A percentile compares a stretch with the other conserved stretches of the same genome.
Evolutionary conservation across 768 basidiomycete species (phyloP).

Genomic region (Suillus ampliporus): DNA sequence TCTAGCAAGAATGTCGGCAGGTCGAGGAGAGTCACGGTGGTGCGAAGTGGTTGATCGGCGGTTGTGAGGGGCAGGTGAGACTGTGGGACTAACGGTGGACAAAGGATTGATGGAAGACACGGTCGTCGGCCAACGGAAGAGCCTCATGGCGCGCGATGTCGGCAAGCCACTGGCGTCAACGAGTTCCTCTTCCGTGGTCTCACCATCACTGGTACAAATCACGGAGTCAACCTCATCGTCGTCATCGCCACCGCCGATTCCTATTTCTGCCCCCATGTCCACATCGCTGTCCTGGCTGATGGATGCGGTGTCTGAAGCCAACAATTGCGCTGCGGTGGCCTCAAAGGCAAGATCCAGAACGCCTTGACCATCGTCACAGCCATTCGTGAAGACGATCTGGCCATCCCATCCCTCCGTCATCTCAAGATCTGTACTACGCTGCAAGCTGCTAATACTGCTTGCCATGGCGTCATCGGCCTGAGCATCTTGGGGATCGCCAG

Average conservation of each 20-base stretch:
- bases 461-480: constrained; percentile 28
- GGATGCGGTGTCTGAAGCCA: constrained; percentile 54
- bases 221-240: constrained; percentile 53
- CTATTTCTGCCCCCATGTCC: constrained; percentile 41
- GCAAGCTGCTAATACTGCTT: constrained; percentile 43
- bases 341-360: constrained; percentile 76
- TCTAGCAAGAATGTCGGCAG: constrained; percentile 73
- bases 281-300: constrained; percentile 58
- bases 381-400: constrained; percentile 75
- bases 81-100: constrained; percentile 70
- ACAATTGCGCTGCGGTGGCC: constrained; percentile 56
- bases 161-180: constrained; percentile 76
- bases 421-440: constrained; percentile 53
- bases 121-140: constrained; percentile 68
- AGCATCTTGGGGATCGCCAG: constrained; percentile 49
- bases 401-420: constrained; percentile 78
- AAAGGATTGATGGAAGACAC: constrained; percentile 74
- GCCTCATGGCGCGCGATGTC: constrained; percentile 75
- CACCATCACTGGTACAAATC: constrained; percentile 64
- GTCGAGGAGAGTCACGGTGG: constrained; percentile 54
- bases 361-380: constrained; percentile 51
- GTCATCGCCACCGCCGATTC: constrained; percentile 31
- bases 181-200: constrained; percentile 85
- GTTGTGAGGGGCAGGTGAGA: constrained; percentile 48
- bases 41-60: constrained; percentile 35